These are phyloP conservation scores for Sambucus nigra DNA, from an alignment of 129 eudicot genomes.

Conservation along the genomic window DNA sequence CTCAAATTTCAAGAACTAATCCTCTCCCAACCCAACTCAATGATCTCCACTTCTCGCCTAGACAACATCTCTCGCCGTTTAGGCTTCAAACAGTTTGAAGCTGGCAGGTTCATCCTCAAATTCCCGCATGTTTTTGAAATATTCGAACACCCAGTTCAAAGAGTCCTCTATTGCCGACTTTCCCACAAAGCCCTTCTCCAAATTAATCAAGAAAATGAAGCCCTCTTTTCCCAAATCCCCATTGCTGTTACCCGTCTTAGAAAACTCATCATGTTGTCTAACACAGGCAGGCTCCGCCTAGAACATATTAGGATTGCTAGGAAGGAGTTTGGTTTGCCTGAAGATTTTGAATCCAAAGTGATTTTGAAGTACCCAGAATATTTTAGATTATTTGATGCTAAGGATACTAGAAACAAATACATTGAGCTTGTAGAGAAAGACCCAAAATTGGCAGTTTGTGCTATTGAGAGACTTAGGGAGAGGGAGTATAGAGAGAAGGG, in stretches of 20 bases:
- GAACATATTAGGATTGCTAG: constrained; percentile 77
- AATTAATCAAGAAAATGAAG: constrained; percentile 69
- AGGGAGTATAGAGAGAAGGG: constrained; percentile 70
- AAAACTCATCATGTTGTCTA: constrained; percentile 71
- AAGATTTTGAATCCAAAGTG: constrained; percentile 68
- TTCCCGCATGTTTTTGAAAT: constrained; percentile 79
- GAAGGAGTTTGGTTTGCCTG: constrained; percentile 80
- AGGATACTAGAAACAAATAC: constrained; percentile 63
- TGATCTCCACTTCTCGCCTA: constrained; percentile 64
- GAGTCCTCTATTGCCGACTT: constrained; percentile 73
- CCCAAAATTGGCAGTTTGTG: constrained; percentile 37
- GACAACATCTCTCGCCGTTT: constrained; percentile 56
- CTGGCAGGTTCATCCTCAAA: constrained; percentile 63
- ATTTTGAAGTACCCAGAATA: constrained; percentile 61
- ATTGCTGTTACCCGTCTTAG: constrained; percentile 54
- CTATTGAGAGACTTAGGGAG: constrained; percentile 62
- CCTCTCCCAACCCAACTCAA: constrained; percentile 57
- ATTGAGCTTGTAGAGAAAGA: constrained; percentile 58
- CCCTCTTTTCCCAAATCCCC: constrained; percentile 53
- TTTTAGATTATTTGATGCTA: constrained; percentile 71
- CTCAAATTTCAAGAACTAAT: constrained; percentile 69
- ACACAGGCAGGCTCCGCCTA: constrained; percentile 50
- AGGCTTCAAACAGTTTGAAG: constrained; percentile 73
- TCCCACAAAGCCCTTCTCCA: constrained; percentile 56
- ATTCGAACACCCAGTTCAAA: constrained; percentile 89